A percentile compares a stretch with the other conserved stretches of the same genome.
These are phyloP conservation scores for Auriscalpium vulgare DNA, from an alignment of 768 basidiomycete genomes.

Conservation along the genomic window DNA sequence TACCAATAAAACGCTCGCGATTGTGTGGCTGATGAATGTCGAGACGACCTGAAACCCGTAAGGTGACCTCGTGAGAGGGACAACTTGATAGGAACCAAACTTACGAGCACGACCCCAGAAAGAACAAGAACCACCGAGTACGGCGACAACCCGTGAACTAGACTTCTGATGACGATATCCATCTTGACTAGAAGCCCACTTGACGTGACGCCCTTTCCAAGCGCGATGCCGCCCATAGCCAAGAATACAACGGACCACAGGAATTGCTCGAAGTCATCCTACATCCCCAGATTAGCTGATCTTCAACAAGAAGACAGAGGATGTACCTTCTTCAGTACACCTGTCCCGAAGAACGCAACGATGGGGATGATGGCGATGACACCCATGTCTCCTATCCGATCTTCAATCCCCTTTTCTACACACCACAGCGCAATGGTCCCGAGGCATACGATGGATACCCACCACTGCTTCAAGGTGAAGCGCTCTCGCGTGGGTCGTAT, in stretches of 20 bases:
- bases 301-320: background rate
- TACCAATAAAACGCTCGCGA: slow-evolving; percentile 93
- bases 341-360: slow-evolving; percentile 89
- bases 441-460: slow-evolving; percentile 77
- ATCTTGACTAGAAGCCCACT: slow-evolving; percentile 82
- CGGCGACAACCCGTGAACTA: slow-evolving; percentile 54
- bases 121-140: slow-evolving; percentile 68
- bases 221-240: slow-evolving; percentile 96
- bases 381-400: slow-evolving; percentile 89
- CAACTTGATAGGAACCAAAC: background rate
- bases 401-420: slow-evolving; percentile 70
- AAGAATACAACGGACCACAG: slow-evolving; percentile 93
- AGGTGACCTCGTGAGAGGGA: background rate
- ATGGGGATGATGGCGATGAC: slow-evolving; percentile 92
- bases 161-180: slow-evolving; percentile 48
- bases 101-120: slow-evolving; percentile 23
- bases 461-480: slow-evolving; percentile 83
- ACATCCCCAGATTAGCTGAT: background rate
- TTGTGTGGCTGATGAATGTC: slow-evolving; percentile 97
- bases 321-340: slow-evolving; percentile 84
- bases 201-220: slow-evolving; percentile 87
- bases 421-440: slow-evolving; percentile 89
- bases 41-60: slow-evolving; percentile 54
- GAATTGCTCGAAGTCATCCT: slow-evolving; percentile 95
- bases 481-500: slow-evolving; percentile 78